Base-by-base conservation (phyloP, 768 basidiomycete genomes). In the Naganishia kalamii region DNA sequence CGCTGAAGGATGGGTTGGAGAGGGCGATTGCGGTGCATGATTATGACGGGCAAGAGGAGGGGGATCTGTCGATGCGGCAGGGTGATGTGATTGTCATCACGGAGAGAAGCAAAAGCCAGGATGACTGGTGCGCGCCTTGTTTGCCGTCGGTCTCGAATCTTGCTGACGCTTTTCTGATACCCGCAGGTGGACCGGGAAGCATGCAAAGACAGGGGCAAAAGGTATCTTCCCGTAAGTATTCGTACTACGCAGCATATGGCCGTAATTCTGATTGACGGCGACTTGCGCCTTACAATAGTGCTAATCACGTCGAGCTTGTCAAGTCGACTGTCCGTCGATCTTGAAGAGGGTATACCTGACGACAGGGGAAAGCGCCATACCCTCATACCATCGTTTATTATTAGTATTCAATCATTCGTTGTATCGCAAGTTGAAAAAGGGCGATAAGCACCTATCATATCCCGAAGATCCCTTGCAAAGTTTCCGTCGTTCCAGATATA, bases 21-120 rank as follows among this genome's bases (percentile, higher is more conserved):
- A 70, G 80, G 29, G 88, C 85, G 17, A 82, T 83, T 57, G 86
- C 89, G 13, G 76, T 87, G 29, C 93, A 87, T 76, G 86, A 88
- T 72, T 93, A 88, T 74, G 79, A 80, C 27, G 83, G 89, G 29
- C 85, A 87, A 11, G 88, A 88, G 25, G 83, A 87, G 51, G 90
- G 88, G 69, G 91, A 92, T 77, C 78, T 93, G 63, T 81, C 79
- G 49, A 65, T 77, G 30, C 70, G 74, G 87, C 89, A 88, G 79
- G 88, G 87, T 29, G 75, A 79, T 41, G 75, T 73, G 4, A 86
- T 93, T 17, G 81, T 82, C 63, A 81, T 92, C 41, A 73, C 89
- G 21, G 89, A 92, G 73, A 84, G 85, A 66, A 89, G 92, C 66
- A 70, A 70, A 17, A 64, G 59, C 5, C 52, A 54, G 37, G 73